phyloP scores from a whole-genome alignment of 2,329 filamentous ascomycete species.

The Cercospora citrullina region DNA sequence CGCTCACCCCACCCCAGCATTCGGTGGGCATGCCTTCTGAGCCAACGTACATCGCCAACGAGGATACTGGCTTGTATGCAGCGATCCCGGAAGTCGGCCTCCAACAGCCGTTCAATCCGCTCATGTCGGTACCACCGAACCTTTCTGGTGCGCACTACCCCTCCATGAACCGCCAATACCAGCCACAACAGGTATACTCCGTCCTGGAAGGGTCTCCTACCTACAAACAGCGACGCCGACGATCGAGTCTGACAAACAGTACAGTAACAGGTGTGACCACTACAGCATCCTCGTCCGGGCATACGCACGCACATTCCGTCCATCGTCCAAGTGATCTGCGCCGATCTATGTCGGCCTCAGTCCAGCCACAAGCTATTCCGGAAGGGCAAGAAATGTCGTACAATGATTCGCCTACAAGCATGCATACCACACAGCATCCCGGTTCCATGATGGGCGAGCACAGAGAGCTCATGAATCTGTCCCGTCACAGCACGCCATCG shows the following conservation, averaged over 20 bases:
- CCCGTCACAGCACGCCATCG: slow-evolving; percentile 86
- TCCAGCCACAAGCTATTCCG: slow-evolving; percentile 66
- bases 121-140: slow-evolving; percentile 90
- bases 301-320: slow-evolving; percentile 54
- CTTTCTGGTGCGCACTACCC: slow-evolving; percentile 77
- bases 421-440: slow-evolving; percentile 69
- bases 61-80: slow-evolving; percentile 94
- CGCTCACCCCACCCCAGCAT: slow-evolving; percentile 93
- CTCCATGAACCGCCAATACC: slow-evolving; percentile 65
- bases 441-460: slow-evolving; percentile 65
- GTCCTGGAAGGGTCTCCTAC: slow-evolving; percentile 97
- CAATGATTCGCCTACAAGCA: slow-evolving; percentile 75
- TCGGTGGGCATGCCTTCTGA: slow-evolving; percentile 79
- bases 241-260: slow-evolving; percentile 83
- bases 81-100: slow-evolving; percentile 86
- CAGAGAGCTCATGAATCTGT: slow-evolving; percentile 78
- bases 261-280: slow-evolving; percentile 56
- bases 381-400: slow-evolving; percentile 63
- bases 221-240: slow-evolving; percentile 93
- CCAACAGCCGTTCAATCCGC: slow-evolving; percentile 75
- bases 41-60: slow-evolving; percentile 95
- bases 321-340: slow-evolving; percentile 88
- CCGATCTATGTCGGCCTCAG: slow-evolving; percentile 84
- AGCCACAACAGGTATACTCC: slow-evolving; percentile 80
- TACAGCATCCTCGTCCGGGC: slow-evolving; percentile 44